These are phyloP conservation scores for Acer campestre DNA, from an alignment of 345 rosid genomes.

Conservation along the genomic window DNA sequence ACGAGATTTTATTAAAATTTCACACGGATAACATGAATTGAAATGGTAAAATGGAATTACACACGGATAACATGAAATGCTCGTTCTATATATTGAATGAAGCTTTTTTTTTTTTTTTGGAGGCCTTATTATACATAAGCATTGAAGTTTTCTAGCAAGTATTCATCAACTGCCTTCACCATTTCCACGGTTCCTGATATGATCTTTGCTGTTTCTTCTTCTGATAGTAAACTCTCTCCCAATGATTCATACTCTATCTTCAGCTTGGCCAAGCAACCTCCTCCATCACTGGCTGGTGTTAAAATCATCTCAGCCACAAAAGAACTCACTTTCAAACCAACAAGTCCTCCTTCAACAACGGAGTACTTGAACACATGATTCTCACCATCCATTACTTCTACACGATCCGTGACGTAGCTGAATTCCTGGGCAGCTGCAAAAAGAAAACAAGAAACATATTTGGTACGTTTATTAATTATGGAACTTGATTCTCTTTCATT, in stretches of 20 bases:
- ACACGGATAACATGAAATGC: too few species aligned
- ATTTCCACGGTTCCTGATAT: slow-evolving; percentile 3
- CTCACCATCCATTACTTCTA: neutral
- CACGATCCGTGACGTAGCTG: neutral
- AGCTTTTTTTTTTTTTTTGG: neutral
- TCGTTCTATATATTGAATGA: too few species aligned
- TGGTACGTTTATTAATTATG: too few species aligned
- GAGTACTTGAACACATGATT: slow-evolving; percentile 7
- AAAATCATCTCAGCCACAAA: slow-evolving; percentile 5
- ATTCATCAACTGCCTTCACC: slow-evolving; percentile 7
- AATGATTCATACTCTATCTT: slow-evolving; percentile 13
- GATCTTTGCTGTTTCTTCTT: slow-evolving; percentile 4
- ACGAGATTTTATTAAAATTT: too few species aligned
- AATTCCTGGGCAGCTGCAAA: slow-evolving; percentile 8
- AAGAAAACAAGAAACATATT: neutral
- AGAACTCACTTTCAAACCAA: slow-evolving; percentile 10
- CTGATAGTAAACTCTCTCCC: neutral
- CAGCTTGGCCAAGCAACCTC: slow-evolving; percentile 12
- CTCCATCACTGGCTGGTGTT: neutral
- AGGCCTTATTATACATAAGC: slow-evolving; percentile 9
- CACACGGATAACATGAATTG: neutral
- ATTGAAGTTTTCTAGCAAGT: neutral
- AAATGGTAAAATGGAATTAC: too few species aligned
- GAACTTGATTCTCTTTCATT: too few species aligned
- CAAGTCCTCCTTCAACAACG: slow-evolving; percentile 5